Conservation (phyloP, 805 yeast genomes). For the Cyberlindnera meyerae region DNA sequence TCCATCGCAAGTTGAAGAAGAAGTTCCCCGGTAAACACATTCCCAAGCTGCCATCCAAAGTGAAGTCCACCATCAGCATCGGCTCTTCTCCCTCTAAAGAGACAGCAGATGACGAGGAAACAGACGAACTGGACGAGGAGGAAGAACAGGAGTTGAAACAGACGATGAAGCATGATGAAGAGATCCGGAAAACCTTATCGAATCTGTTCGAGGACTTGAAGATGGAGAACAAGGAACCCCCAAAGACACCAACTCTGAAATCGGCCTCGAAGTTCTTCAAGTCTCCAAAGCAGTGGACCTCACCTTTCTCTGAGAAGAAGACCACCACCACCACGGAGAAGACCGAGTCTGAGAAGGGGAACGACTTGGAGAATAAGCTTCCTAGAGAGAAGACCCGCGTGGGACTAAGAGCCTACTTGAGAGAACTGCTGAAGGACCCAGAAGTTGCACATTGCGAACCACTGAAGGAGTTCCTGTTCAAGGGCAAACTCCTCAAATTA, state of each 20-base stretch:
- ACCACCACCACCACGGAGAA: too few species aligned
- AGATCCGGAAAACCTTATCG: slow-evolving; percentile 16
- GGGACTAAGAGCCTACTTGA: slow-evolving; percentile 70
- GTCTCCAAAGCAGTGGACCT: slow-evolving; percentile 1
- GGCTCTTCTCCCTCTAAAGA: slow-evolving; percentile 11
- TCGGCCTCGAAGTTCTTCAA: slow-evolving; percentile 3
- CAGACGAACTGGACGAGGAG: slow-evolving; percentile 18
- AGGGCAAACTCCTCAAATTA: slow-evolving; percentile 33
- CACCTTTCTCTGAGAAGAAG: slow-evolving; percentile 2
- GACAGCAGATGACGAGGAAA: slow-evolving; percentile 16
- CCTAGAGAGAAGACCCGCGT: slow-evolving; percentile 75
- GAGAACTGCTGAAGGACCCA: slow-evolving; percentile 45
- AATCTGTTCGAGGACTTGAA: slow-evolving; percentile 18
- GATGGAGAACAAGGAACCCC: slow-evolving; percentile 2
- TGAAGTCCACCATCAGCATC: slow-evolving; percentile 33
- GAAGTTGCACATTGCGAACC: slow-evolving; percentile 50
- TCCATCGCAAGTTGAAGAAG: slow-evolving; percentile 48
- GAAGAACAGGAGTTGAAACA: slow-evolving; percentile 11
- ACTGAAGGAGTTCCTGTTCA: slow-evolving; percentile 49
- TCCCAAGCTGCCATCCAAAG: slow-evolving; percentile 54
- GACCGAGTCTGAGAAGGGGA: too few species aligned
- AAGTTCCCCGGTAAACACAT: slow-evolving; percentile 67
- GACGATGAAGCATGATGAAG: slow-evolving; percentile 19
- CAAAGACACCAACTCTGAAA: slow-evolving; percentile 8
- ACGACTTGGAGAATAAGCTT: slow-evolving; percentile 28